These are phyloP conservation scores for Nannochloropsis limnetica DNA, from an alignment of 352 stramenopile species.

Conservation along the genomic window DNA sequence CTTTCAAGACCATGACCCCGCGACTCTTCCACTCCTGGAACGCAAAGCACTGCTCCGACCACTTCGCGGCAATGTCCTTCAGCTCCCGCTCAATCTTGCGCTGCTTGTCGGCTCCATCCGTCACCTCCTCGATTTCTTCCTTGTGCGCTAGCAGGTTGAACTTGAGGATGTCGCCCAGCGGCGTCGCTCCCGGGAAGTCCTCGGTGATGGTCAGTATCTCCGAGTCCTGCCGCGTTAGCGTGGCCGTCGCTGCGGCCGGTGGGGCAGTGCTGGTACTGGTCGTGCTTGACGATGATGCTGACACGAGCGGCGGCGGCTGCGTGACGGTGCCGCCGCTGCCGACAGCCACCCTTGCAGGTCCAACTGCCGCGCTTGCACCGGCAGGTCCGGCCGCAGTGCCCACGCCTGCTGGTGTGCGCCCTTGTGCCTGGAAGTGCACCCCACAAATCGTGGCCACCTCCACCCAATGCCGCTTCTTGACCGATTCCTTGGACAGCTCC, in stretches of 20 bases:
- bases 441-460: slow-evolving; percentile 62
- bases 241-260: neutral
- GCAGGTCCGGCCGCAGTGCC: neutral
- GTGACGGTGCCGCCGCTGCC: neutral
- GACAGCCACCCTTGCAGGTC: neutral
- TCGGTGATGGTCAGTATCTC: slow-evolving; percentile 32
- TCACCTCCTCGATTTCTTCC: slow-evolving; percentile 94
- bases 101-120: slow-evolving; percentile 92
- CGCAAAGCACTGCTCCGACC: slow-evolving; percentile 84
- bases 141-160: slow-evolving; percentile 72
- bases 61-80: slow-evolving; percentile 80
- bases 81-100: slow-evolving; percentile 90
- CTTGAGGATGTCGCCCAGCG: slow-evolving; percentile 38
- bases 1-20: slow-evolving; percentile 88
- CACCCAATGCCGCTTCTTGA: slow-evolving; percentile 88
- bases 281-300: neutral
- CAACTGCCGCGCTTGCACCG: neutral
- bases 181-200: neutral
- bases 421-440: neutral
- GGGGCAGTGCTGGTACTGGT: neutral
- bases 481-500: slow-evolving; percentile 90
- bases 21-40: slow-evolving; percentile 84
- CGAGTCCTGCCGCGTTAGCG: slow-evolving; percentile 20
- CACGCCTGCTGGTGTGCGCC: neutral
- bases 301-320: neutral